Conservation (phyloP, 768 basidiomycete genomes). For the Imleria badia region DNA sequence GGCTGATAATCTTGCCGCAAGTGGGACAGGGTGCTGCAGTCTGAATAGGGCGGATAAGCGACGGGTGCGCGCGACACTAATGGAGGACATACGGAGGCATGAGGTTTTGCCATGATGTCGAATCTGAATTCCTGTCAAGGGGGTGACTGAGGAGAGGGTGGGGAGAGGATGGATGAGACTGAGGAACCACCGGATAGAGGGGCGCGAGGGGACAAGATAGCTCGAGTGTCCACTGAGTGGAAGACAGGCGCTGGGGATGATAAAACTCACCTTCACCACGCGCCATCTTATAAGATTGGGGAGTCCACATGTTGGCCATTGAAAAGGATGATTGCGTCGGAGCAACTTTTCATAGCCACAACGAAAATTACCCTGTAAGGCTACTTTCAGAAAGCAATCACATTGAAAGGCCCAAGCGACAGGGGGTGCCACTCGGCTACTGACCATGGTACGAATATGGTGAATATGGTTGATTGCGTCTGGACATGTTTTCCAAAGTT, state of each 20-base stretch:
- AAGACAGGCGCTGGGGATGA: not conserved
- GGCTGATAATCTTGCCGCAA: constrained; percentile 11
- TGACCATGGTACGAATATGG: constrained; percentile 1
- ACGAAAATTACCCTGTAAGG: constrained; percentile 20
- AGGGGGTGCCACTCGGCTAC: constrained; percentile 25
- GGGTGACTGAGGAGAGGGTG: not conserved
- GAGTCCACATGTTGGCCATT: constrained; percentile 13
- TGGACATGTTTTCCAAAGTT: constrained; percentile 10
- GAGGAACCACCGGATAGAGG: not conserved
- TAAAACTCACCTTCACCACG: not conserved
- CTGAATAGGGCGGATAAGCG: constrained; percentile 8
- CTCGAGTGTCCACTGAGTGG: not conserved
- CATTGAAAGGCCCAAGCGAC: constrained; percentile 11
- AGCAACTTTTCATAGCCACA: constrained; percentile 22
- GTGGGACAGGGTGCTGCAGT: not conserved
- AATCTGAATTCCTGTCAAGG: not conserved
- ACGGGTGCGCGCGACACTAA: not conserved
- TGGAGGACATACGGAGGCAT: constrained; percentile 3
- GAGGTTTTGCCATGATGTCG: not conserved
- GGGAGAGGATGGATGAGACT: not conserved
- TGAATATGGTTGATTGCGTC: constrained; percentile 21
- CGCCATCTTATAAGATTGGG: constrained; percentile 17
- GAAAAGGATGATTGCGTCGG: constrained; percentile 25
- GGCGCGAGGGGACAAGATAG: not conserved
- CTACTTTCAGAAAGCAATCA: constrained; percentile 19